These are phyloP conservation scores for Delitschia confertaspora DNA, from an alignment of 495 filamentous ascomycete genomes.

Conservation along the genomic window DNA sequence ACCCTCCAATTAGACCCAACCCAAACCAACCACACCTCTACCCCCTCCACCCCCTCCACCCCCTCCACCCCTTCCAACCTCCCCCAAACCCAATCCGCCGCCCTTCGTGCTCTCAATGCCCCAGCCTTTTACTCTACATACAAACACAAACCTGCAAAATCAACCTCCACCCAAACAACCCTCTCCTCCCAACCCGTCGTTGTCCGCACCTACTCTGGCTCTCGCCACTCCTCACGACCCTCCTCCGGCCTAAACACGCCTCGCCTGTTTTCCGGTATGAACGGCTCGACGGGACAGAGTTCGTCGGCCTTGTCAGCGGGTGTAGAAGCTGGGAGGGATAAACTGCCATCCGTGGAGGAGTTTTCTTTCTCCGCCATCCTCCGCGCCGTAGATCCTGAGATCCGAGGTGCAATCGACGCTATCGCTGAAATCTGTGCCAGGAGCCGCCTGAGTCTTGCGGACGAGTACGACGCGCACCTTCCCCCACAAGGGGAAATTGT, in stretches of 20 bases:
- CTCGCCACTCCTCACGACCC: slow-evolving; percentile 15
- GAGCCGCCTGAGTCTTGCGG: slow-evolving; percentile 52
- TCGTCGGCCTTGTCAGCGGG: slow-evolving; percentile 20
- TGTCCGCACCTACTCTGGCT: slow-evolving; percentile 32
- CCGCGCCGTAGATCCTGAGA: slow-evolving; percentile 50
- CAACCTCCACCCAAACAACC: slow-evolving; percentile 21
- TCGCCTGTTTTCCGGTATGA: slow-evolving; percentile 9
- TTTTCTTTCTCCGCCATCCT: slow-evolving; percentile 56
- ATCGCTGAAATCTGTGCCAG: slow-evolving; percentile 58
- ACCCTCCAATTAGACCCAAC: slow-evolving; percentile 7
- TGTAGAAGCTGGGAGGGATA: slow-evolving; percentile 5
- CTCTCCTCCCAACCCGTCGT: slow-evolving; percentile 31
- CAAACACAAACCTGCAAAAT: slow-evolving; percentile 23
- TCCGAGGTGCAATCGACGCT: slow-evolving; percentile 47
- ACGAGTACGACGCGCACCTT: slow-evolving; percentile 56
- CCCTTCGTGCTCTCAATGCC: slow-evolving; percentile 28
- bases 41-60: slow-evolving; percentile 20
- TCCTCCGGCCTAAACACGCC: slow-evolving; percentile 18
- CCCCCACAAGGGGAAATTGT: slow-evolving; percentile 51
- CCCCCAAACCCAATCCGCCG: slow-evolving; percentile 22
- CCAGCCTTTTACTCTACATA: slow-evolving; percentile 21
- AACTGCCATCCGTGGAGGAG: slow-evolving; percentile 43
- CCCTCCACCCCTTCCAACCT: slow-evolving; percentile 19
- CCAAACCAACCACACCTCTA: neutral
- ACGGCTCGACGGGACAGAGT: slow-evolving; percentile 7